Base-by-base conservation (phyloP, 495 filamentous ascomycete genomes). In the Tetracladium marchalianum region DNA sequence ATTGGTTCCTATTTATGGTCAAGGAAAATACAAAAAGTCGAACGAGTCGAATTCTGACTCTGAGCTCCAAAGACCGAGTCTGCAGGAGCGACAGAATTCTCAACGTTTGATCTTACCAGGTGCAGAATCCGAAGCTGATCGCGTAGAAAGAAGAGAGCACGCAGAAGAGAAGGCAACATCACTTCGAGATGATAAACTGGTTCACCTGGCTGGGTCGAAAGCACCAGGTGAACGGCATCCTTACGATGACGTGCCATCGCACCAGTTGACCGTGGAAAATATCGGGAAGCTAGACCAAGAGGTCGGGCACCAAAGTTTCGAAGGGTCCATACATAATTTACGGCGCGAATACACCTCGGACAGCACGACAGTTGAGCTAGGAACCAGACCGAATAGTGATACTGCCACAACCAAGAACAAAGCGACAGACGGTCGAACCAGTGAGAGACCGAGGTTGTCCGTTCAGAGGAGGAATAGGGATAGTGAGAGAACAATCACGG, bases 151-250 rank as follows among this genome's bases (percentile, higher is more conserved):
- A 18, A 54, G 62, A 8, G 59, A 62, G 33, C 49, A 63, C 12
- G 61, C 67, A 0, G 69, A 69, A 43, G 72, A 75, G 45, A 69
- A 68, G 49, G 71, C 71, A 0, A 63, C 56, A 5, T 45, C 55
- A 17, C 55, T 73, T 1, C 60, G 69, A 7, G 66, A 75, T 43
- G 66, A 72, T 47, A 72, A 66, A 39, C 46, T 75, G 5, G 46
- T 75, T 16, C 66, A 62, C 4, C 60, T 62, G 17, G 62, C 56
- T 24, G 60, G 59, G 7, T 7, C 22, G 3, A 3, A 27, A n/a
- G 10, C 37, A 0, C 11, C 42, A 11, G 41, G 42, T 4, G 41
- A 44, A 15, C 18, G 32, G 27, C 32, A 31, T 10, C 19, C 39
- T 5, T 41, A 35, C 27, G 31, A 46, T 9, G 22, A 33, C 41